Conservation (phyloP, 23 red algal species). For the Gracilaria caudata region DNA sequence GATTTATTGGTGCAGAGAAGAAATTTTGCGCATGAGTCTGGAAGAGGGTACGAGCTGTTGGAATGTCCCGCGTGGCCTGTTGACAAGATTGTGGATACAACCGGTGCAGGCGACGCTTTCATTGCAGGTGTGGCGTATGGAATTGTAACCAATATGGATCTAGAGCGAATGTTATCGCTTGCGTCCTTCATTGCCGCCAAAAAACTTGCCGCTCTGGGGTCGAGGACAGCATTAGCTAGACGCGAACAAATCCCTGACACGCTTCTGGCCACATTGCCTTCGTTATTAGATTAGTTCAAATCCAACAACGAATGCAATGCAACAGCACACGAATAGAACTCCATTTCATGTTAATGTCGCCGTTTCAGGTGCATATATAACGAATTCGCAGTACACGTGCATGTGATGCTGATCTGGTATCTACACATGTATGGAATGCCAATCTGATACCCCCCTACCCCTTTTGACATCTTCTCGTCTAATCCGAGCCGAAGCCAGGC, state of each 20-base stretch:
- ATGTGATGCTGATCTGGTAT: no score
- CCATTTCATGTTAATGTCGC: no score
- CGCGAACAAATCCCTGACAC: conserved; percentile 37
- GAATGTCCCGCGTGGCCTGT: conserved; percentile 84
- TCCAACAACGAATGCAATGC: no score
- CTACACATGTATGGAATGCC: no score
- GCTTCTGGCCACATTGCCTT: conserved; percentile 25
- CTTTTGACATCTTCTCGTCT: no score
- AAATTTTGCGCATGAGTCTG: not conserved
- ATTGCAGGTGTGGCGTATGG: conserved; percentile 85
- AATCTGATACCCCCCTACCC: no score
- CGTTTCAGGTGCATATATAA: no score
- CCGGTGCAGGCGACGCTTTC: conserved; percentile 97
- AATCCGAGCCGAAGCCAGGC: no score
- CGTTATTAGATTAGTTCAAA: not conserved
- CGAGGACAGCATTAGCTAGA: conserved; percentile 66
- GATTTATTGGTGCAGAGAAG: conserved; percentile 47
- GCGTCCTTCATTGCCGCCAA: conserved; percentile 64
- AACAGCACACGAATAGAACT: no score
- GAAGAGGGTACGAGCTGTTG: conserved; percentile 39
- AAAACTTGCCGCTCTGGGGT: conserved; percentile 63
- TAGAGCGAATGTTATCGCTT: conserved; percentile 74
- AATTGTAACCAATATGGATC: conserved; percentile 35
- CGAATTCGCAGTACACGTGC: no score
- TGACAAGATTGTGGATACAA: conserved; percentile 80